phyloP scores from a whole-genome alignment of 176 grass and related monocot genomes.

The Panicum miliaceum region DNA sequence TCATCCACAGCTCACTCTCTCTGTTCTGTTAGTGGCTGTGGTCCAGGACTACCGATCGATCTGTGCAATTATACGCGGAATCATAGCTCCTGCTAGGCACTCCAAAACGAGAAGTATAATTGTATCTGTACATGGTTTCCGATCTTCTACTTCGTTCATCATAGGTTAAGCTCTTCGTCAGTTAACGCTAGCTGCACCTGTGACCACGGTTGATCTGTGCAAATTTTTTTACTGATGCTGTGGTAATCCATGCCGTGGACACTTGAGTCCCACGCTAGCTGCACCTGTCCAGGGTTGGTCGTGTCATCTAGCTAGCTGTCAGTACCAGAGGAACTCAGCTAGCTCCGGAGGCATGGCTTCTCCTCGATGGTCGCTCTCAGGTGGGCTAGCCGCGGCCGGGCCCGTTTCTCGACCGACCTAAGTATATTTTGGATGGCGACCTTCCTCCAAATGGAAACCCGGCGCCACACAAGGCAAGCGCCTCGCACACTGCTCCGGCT shows the following conservation, averaged over 20 bases:
- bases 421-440: slow-evolving; percentile 65
- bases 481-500: slow-evolving; percentile 24
- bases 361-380: slow-evolving; percentile 36
- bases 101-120: background rate
- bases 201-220: background rate
- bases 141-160: background rate
- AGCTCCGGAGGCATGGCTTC: background rate
- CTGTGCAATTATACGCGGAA: slow-evolving; percentile 16
- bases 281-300: slow-evolving; percentile 26
- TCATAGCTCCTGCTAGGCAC: background rate
- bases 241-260: background rate
- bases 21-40: background rate
- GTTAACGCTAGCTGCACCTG: background rate
- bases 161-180: background rate
- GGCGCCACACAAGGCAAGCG: slow-evolving; percentile 48
- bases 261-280: background rate
- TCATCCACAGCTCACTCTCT: slow-evolving; percentile 6
- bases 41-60: slow-evolving; percentile 2
- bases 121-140: too few relatives aligned
- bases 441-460: slow-evolving; percentile 69
- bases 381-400: slow-evolving; percentile 8
- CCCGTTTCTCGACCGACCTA: slow-evolving; percentile 58
- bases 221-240: background rate
- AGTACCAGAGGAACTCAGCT: slow-evolving; percentile 14
- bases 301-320: slow-evolving; percentile 26